Evolutionary conservation across 2,329 filamentous ascomycete genomes (phyloP), one percentile per base, ranked within the genome.

Genomic region (Cyphellophora attinorum): DNA sequence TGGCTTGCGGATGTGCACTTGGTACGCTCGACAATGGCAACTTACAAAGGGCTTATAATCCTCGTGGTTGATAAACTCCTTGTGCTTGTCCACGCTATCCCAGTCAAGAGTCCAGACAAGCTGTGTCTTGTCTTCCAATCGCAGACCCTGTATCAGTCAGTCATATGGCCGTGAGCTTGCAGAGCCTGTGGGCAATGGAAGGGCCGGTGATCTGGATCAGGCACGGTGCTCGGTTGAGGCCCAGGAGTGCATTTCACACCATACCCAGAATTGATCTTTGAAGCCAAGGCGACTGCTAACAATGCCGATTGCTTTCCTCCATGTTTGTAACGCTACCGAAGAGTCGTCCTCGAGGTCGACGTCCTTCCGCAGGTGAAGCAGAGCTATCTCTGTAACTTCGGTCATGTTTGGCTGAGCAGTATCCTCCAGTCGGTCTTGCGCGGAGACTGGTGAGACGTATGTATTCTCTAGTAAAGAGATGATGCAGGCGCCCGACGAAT

Each of bases 211-310:
- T 6, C 14, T n/a, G n/a, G n/a, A n/a, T 15, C 8, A 8, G 11
- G 12, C n/a, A 37, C 29, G 5, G 28, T 14, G 13, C 13, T 28
- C 3, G 15, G 21, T 33, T 29, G 15, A 28, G 27, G 11, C 29
- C 13, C 33, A 15, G 6, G 18, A 12, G 11, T 16, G 12, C 18
- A 16, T 14, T 3, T 11, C n/a, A n/a, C 10, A 8, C 6, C n/a
- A 11, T 23, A 38, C 31, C 36, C 36, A 38, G 15, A 14, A 38
- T 16, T 27, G 12, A 10, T 25, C 23, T 17, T 34, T 12, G 28
- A 29, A 38, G 11, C 31, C 36, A 11, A 11, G 11, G 19, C 17
- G 36, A 19, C 34, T 12, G 3, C 14, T 29, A 11, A 38, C 12
- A 11, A 15, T 38, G 25, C 25, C 27, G 6, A 34, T 28, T 15